Percentiles rank a stretch among this genome's conserved stretches.
Conservation (phyloP, 768 basidiomycete species). For the Fistulinella prunicolor region DNA sequence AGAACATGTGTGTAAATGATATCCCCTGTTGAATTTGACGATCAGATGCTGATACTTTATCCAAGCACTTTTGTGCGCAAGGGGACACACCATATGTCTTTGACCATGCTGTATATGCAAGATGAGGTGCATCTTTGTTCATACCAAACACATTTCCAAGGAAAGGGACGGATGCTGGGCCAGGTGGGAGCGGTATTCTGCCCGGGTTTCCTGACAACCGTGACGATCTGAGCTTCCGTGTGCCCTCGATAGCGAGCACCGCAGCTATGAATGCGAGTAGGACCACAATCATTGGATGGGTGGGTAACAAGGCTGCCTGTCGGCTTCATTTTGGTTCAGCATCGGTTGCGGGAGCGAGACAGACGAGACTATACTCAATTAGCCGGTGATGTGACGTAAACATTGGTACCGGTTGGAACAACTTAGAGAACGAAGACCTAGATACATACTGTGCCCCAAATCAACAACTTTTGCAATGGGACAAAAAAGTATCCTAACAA, state of each 20-base stretch:
- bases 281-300: not conserved
- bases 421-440: no score
- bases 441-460: no score
- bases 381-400: no score
- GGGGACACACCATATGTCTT: constrained; percentile 15
- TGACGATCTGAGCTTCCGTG: no score
- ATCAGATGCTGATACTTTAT: no score
- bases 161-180: constrained; percentile 13
- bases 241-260: not conserved
- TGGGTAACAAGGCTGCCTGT: no score
- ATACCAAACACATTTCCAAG: constrained; percentile 15
- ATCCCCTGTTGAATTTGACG: constrained; percentile 8
- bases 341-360: no score
- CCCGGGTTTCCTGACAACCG: not conserved
- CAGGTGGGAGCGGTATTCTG: constrained; percentile 15
- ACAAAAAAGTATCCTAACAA: no score
- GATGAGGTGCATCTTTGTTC: constrained; percentile 6
- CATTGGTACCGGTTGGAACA: no score
- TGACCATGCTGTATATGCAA: constrained; percentile 21
- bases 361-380: no score
- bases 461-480: no score
- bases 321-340: no score
- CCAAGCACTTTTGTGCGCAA: not conserved
- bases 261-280: constrained; percentile 2
- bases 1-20: constrained; percentile 28